A percentile compares a stretch with the other conserved stretches of the same genome.
Evolutionary conservation across 139 green algal genomes (phyloP).

Genomic region (Choricystis sp.): DNA sequence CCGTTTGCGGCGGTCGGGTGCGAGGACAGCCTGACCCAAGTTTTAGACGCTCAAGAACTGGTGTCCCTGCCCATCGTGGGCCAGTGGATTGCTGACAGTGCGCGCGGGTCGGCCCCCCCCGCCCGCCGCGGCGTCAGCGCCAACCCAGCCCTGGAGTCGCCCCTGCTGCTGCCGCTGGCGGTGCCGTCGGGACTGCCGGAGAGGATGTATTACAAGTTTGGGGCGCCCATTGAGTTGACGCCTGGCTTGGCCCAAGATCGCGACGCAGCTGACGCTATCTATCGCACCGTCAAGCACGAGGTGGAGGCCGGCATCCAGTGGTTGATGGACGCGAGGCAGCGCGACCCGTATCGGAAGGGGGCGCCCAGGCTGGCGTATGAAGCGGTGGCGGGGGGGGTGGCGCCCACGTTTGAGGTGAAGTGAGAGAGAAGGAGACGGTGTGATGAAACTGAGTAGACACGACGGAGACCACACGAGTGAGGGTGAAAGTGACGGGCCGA

Average conservation of each 20-base stretch:
- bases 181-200: constrained; percentile 22
- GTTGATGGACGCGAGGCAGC: constrained; percentile 40
- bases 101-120: background rate
- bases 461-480: too few relatives aligned
- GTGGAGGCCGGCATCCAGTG: constrained; percentile 54
- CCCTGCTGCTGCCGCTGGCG: constrained; percentile 43
- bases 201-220: constrained; percentile 85
- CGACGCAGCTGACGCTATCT: constrained; percentile 33
- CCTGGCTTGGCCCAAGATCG: constrained; percentile 23
- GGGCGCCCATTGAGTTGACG: constrained; percentile 38
- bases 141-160: constrained; percentile 12
- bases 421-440: too few relatives aligned
- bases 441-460: too few relatives aligned
- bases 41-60: constrained; percentile 41
- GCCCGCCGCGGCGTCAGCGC: constrained; percentile 25
- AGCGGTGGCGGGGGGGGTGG: constrained; percentile 27
- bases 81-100: constrained; percentile 18
- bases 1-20: constrained; percentile 75
- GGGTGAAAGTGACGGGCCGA: too few relatives aligned
- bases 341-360: constrained; percentile 70
- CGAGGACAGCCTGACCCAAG: constrained; percentile 49
- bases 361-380: constrained; percentile 57
- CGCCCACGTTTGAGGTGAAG: constrained; percentile 58
- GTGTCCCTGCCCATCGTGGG: constrained; percentile 36
- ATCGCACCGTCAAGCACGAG: constrained; percentile 29